phyloP scores from a whole-genome alignment of 2,329 filamentous ascomycete genomes.

The Microcera coccophila region DNA sequence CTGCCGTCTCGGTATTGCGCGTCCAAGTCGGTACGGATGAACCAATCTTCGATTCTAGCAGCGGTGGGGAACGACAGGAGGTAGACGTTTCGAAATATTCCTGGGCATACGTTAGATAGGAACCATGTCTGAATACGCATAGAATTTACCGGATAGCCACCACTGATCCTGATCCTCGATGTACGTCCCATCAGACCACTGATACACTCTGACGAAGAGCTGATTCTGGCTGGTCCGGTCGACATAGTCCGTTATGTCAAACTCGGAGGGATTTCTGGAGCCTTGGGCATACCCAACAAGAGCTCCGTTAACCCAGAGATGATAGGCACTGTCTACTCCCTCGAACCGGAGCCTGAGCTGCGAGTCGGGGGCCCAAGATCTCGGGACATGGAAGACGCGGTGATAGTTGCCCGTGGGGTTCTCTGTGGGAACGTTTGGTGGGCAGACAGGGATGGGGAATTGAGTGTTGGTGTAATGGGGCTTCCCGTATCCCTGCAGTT shows the following conservation, averaged over 20 bases:
- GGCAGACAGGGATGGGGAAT: conserved; percentile 64
- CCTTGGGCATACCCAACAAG: conserved; percentile 70
- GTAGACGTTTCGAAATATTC: conserved; percentile 67
- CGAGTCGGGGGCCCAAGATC: conserved; percentile 39
- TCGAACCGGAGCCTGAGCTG: conserved; percentile 61
- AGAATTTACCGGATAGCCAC: conserved; percentile 46
- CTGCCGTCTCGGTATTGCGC: conserved; percentile 47
- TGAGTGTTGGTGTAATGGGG: conserved; percentile 69
- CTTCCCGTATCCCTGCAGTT: conserved; percentile 61
- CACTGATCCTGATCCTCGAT: conserved; percentile 70
- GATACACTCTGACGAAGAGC: conserved; percentile 65
- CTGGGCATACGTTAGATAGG: conserved; percentile 30
- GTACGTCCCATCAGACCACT: conserved; percentile 68
- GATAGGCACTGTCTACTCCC: conserved; percentile 69
- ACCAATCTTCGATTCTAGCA: conserved; percentile 53
- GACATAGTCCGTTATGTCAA: conserved; percentile 60
- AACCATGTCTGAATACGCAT: neutral
- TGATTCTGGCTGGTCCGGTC: conserved; percentile 45
- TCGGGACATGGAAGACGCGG: conserved; percentile 51
- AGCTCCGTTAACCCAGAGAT: conserved; percentile 65
- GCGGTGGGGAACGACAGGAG: conserved; percentile 57
- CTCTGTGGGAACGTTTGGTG: conserved; percentile 60
- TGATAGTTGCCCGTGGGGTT: conserved; percentile 64
- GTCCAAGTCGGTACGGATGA: conserved; percentile 52
- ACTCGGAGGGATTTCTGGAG: conserved; percentile 68